A percentile compares a stretch with the other conserved stretches of the same genome.
Conservation (phyloP, 2,329 filamentous ascomycete species). For the Cyphellophora europaea region DNA sequence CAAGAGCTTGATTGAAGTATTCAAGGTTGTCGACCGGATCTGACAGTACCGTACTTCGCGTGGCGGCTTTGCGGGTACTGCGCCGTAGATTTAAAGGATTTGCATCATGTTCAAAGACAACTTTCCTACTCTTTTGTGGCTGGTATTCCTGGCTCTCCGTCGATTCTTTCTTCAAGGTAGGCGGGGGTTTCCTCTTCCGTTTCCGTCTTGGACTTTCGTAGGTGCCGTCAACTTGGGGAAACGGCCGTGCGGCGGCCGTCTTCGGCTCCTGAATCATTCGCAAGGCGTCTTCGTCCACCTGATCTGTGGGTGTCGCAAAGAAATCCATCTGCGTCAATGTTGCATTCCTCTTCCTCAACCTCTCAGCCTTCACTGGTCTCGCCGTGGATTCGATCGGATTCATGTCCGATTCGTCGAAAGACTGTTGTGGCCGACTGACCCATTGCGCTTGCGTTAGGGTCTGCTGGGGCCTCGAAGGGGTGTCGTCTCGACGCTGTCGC, state of each 20-base stretch:
- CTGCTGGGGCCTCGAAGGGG: conserved; percentile 8
- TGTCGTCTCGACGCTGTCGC: background rate
- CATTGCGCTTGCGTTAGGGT: conserved; percentile 19
- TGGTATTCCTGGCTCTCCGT: conserved; percentile 12
- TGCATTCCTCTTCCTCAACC: conserved; percentile 12
- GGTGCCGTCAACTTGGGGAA: conserved; percentile 10
- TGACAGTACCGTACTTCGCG: conserved; percentile 4
- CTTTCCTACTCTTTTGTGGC: conserved; percentile 3
- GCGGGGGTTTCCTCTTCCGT: background rate
- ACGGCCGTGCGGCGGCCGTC: background rate
- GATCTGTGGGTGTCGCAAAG: conserved; percentile 6
- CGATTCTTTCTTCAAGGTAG: conserved; percentile 3
- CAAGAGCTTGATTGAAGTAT: conserved; percentile 10
- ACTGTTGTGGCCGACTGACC: conserved; percentile 6
- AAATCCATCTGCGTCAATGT: conserved; percentile 20
- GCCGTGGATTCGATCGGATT: conserved; percentile 2
- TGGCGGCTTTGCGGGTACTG: conserved; percentile 4
- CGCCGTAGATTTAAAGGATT: background rate
- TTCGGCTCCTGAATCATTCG: conserved; percentile 5
- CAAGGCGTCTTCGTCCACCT: conserved; percentile 3
- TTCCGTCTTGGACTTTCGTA: conserved; percentile 10
- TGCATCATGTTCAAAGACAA: background rate
- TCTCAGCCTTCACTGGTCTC: background rate
- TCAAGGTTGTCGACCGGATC: conserved; percentile 10
- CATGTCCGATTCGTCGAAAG: conserved; percentile 6